Conservation (phyloP, 257 asterid species). For the Hygrophila difformis region DNA sequence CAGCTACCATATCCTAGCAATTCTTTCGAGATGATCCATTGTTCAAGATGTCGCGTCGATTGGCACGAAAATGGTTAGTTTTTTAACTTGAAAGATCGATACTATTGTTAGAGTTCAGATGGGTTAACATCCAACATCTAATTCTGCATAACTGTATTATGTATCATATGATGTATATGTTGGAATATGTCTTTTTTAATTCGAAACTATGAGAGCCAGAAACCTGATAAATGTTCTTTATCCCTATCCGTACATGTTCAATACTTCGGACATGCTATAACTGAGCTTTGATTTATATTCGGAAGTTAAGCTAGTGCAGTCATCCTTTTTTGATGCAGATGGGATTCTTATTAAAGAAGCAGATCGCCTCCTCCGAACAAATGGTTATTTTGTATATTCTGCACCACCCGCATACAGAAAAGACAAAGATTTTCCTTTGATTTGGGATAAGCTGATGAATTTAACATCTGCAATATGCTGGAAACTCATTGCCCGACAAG, state of each 20-base stretch:
- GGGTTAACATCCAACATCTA: too few relatives aligned
- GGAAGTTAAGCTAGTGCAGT: neutral
- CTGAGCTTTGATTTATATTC: neutral
- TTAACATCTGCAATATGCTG: constrained; percentile 91
- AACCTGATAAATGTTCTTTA: too few relatives aligned
- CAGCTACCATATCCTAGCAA: constrained; percentile 83
- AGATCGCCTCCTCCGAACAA: constrained; percentile 61
- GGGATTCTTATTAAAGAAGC: constrained; percentile 83
- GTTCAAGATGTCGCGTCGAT: constrained; percentile 94
- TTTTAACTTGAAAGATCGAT: neutral
- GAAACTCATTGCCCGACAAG: constrained; percentile 84
- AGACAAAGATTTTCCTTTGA: constrained; percentile 73
- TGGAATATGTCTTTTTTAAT: too few relatives aligned
- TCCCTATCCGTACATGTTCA: too few relatives aligned
- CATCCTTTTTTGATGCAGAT: constrained; percentile 36
- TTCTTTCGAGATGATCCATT: constrained; percentile 89
- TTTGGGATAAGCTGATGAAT: constrained; percentile 72
- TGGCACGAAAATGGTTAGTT: constrained; percentile 76
- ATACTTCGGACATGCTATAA: too few relatives aligned
- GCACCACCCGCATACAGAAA: constrained; percentile 96
- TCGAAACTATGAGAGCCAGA: too few relatives aligned
- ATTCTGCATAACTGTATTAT: too few relatives aligned
- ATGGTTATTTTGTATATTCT: constrained; percentile 86
- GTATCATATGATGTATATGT: too few relatives aligned
- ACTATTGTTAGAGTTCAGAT: neutral